Evolutionary conservation across 352 stramenopile genomes (phyloP).

Genomic region (Globisporangium okanoganense): DNA sequence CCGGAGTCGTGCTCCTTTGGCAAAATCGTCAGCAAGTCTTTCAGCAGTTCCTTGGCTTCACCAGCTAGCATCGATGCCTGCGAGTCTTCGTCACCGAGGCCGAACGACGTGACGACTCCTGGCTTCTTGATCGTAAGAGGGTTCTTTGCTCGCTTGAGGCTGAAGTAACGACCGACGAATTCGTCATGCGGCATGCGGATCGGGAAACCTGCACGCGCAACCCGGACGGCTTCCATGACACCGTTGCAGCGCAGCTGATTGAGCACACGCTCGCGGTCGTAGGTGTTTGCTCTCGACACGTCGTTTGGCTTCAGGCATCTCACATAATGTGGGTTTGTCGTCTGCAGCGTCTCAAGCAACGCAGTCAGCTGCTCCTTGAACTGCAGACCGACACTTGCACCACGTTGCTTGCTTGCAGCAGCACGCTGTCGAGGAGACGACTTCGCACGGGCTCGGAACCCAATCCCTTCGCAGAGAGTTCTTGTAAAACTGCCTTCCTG

Average conservation of each 20-base stretch:
- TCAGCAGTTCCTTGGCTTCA: constrained; percentile 76
- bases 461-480: constrained; percentile 62
- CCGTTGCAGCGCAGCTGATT: constrained; percentile 86
- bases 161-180: constrained; percentile 77
- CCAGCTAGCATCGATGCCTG: constrained; percentile 32
- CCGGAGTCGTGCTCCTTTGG: constrained; percentile 77
- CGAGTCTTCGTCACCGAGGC: constrained; percentile 37
- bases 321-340: constrained; percentile 85
- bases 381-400: constrained; percentile 75
- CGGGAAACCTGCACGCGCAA: constrained; percentile 80
- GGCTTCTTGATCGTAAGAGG: constrained; percentile 30
- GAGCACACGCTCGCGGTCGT: constrained; percentile 64
- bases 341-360: constrained; percentile 64
- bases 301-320: constrained; percentile 91
- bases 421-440: constrained; percentile 57
- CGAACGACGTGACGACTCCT: constrained; percentile 31
- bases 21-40: constrained; percentile 88
- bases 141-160: constrained; percentile 49
- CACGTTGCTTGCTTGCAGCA: constrained; percentile 56
- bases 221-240: constrained; percentile 83
- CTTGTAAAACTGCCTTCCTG: constrained; percentile 71
- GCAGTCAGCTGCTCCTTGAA: constrained; percentile 85
- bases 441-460: constrained; percentile 40
- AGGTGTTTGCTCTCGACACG: constrained; percentile 45
- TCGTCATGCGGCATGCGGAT: constrained; percentile 73